A percentile compares a stretch with the other conserved stretches of the same genome.
Evolutionary conservation across 371 early-diverging fungal genomes (phyloP).

Genomic region (Mortierella sp.): DNA sequence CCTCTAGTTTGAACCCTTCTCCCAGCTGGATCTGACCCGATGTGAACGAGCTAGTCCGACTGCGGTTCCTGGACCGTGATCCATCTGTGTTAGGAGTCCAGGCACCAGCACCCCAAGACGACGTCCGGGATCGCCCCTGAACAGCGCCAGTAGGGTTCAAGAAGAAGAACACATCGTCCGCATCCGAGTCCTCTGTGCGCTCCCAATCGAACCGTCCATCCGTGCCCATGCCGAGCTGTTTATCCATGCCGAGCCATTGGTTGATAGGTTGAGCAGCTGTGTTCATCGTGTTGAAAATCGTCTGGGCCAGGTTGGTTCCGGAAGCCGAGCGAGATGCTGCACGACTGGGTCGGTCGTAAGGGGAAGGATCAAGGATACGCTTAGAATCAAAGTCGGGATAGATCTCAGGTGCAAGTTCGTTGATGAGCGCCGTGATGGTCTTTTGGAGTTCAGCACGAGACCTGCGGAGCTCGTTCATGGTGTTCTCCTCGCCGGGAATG

Average conservation of each 20-base stretch:
- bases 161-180: slow-evolving; percentile 65
- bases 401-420: slow-evolving; percentile 89
- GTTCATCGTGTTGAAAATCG: slow-evolving; percentile 48
- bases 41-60: slow-evolving; percentile 60
- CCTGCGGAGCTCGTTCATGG: slow-evolving; percentile 69
- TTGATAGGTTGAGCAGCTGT: slow-evolving; percentile 40
- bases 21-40: slow-evolving; percentile 51
- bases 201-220: slow-evolving; percentile 75
- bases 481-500: slow-evolving; percentile 68
- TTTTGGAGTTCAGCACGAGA: slow-evolving; percentile 82
- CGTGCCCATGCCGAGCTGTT: slow-evolving; percentile 67
- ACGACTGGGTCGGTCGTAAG: slow-evolving; percentile 46
- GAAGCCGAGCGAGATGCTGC: slow-evolving; percentile 48
- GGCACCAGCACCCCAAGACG: slow-evolving; percentile 41
- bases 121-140: slow-evolving; percentile 43
- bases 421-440: slow-evolving; percentile 84
- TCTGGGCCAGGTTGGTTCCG: slow-evolving; percentile 51
- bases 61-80: slow-evolving; percentile 54
- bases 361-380: slow-evolving; percentile 56
- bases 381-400: slow-evolving; percentile 83
- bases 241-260: slow-evolving; percentile 66
- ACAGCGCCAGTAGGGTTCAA: slow-evolving; percentile 59
- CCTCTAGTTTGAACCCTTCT: slow-evolving; percentile 65
- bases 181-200: slow-evolving; percentile 61
- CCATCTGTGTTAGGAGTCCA: slow-evolving; percentile 44